Evolutionary conservation across 768 basidiomycete genomes (phyloP).

Genomic region (Erythrobasidium yunnanense): DNA sequence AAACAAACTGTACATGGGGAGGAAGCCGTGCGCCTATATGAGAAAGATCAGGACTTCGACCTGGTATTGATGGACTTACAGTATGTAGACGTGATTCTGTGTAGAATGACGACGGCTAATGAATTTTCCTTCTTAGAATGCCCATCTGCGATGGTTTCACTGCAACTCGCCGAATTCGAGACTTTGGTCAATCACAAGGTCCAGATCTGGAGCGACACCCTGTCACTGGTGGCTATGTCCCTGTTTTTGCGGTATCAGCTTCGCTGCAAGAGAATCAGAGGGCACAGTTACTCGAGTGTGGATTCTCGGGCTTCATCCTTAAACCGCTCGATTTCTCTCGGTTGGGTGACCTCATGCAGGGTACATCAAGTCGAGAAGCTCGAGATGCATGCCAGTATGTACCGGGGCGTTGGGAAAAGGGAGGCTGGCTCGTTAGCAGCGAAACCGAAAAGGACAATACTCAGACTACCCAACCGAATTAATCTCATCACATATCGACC

Average conservation of each 20-base stretch:
- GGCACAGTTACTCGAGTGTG: conserved; percentile 29
- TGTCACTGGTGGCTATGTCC: conserved; percentile 55
- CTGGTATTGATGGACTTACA: conserved; percentile 73
- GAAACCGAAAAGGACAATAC: not conserved
- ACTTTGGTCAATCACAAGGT: conserved; percentile 48
- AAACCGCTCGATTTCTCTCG: conserved; percentile 72
- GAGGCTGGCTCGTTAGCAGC: conserved; percentile 13
- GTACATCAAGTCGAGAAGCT: conserved; percentile 42
- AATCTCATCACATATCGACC: too few species aligned
- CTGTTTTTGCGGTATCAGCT: conserved; percentile 54
- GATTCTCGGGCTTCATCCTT: conserved; percentile 57
- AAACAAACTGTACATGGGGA: conserved; percentile 62
- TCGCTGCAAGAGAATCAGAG: conserved; percentile 16
- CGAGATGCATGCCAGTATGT: conserved; percentile 9
- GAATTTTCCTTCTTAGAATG: conserved; percentile 51
- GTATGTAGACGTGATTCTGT: conserved; percentile 33
- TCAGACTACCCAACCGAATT: not conserved
- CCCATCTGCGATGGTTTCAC: conserved; percentile 67
- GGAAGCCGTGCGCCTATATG: conserved; percentile 54
- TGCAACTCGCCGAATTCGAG: conserved; percentile 57
- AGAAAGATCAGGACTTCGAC: conserved; percentile 55
- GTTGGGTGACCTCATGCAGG: conserved; percentile 51
- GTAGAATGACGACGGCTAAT: not conserved
- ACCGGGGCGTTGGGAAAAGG: conserved; percentile 22
- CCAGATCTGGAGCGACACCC: conserved; percentile 31